Evolutionary conservation across 2,329 filamentous ascomycete genomes (phyloP), one percentile per base, ranked within the genome.

Genomic region (Nigrospora osmanthi): DNA sequence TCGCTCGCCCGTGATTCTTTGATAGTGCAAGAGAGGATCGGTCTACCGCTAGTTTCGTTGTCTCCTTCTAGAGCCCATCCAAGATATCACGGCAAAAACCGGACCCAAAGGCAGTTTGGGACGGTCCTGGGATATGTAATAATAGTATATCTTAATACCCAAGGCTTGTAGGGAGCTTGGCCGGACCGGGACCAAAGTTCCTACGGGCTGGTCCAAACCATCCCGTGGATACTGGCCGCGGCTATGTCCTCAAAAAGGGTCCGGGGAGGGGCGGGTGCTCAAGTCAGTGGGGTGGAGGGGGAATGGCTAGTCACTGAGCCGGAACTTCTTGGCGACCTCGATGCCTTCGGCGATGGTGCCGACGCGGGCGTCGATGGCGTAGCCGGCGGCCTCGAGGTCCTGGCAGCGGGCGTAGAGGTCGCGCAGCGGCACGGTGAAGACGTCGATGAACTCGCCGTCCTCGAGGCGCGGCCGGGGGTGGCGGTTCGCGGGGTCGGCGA

Each of bases 381-480:
- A 89, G 0, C 87, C 87, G 51, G 88, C 70, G 2, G 68, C 67
- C 58, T 89, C 85, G 1, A 89, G 69, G 51, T 63, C 74, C 60
- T 80, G 79, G 58, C 82, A 82, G 58, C 85, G 80, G 0, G 72
- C 72, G 68, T 83, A 89, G 35, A 91, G 62, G 13, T 74, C 68
- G 16, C 64, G 68, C 37, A 91, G 58, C 6, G 81, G 82, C 9
- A 88, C 72, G 10, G 76, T 78, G 56, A 91, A 90, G 32, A 83
- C 82, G 60, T 90, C 85, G 57, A 91, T 90, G 58, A 89, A 90
- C 65, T 91, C 87, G 50, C 81, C 83, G 23, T 89, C 86, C 59
- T 91, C 86, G 7, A 90, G 71, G 58, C 85, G 68, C 0, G 86
- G 81, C 60, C 81, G 72, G 1, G 79, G 80, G 43, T 85, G 71